These are phyloP conservation scores for Aureobasidium zeae DNA, from an alignment of 2,329 filamentous ascomycete species.

Conservation along the genomic window DNA sequence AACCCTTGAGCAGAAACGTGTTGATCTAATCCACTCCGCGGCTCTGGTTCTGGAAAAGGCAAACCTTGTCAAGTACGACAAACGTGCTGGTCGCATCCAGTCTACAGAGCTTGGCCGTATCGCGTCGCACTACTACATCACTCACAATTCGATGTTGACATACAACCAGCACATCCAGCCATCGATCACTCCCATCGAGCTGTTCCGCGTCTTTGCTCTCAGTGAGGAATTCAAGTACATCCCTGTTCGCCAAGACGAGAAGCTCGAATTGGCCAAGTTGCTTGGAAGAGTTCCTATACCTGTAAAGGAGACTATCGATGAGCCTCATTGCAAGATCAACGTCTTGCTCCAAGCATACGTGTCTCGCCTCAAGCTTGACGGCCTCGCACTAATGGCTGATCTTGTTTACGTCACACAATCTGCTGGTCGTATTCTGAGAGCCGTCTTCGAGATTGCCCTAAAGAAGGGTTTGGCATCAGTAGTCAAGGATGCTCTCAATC, in stretches of 20 bases:
- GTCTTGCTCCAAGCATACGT: constrained; percentile 95
- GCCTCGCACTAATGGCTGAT: constrained; percentile 92
- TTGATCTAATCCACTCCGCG: constrained; percentile 94
- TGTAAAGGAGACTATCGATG: constrained; percentile 95
- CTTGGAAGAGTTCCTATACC: constrained; percentile 85
- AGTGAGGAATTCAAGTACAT: constrained; percentile 99
- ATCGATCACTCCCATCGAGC: constrained; percentile 83
- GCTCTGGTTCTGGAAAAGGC: constrained; percentile 79
- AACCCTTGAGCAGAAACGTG: constrained; percentile 86
- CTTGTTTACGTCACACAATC: constrained; percentile 98
- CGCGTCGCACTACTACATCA: constrained; percentile 97
- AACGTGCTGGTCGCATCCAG: constrained; percentile 79
- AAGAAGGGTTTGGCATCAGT: constrained; percentile 95
- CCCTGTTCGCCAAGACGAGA: constrained; percentile 93
- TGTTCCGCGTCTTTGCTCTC: constrained; percentile 91
- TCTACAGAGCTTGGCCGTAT: constrained; percentile 91
- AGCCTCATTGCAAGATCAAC: constrained; percentile 96
- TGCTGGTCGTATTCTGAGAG: constrained; percentile 86
- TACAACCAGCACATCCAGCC: constrained; percentile 95
- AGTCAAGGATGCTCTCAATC: constrained; percentile 79
- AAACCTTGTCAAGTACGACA: constrained; percentile 88
- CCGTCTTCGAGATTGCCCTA: constrained; percentile 93
- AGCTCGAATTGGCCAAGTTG: constrained; percentile 87
- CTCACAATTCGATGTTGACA: constrained; percentile 88
- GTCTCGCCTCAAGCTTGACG: constrained; percentile 85